These are phyloP conservation scores for Mallotus repandus DNA, from an alignment of 441 rosid species.

Conservation along the genomic window DNA sequence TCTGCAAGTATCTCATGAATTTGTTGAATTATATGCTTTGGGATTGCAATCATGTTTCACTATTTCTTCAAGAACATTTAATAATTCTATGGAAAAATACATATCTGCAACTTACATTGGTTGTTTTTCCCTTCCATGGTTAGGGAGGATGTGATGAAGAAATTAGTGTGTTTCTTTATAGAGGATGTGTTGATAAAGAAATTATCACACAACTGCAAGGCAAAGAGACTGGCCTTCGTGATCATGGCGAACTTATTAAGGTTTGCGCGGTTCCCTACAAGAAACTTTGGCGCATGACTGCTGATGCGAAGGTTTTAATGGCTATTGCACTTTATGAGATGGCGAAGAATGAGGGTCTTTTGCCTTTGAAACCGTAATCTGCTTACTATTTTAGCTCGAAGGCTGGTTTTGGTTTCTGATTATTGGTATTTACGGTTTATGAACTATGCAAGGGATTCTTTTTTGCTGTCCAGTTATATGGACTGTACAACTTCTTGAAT, in stretches of 20 bases:
- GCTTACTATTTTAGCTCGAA: neutral
- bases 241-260: constrained; percentile 79
- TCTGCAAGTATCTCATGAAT: neutral
- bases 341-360: constrained; percentile 56
- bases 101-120: neutral
- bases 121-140: constrained; percentile 20
- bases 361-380: constrained; percentile 27
- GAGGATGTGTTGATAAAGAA: constrained; percentile 53
- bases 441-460: neutral
- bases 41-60: neutral
- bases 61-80: neutral
- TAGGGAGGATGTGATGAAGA: constrained; percentile 97
- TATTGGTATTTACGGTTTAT: neutral
- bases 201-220: constrained; percentile 65
- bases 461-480: neutral
- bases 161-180: constrained; percentile 38
- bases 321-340: constrained; percentile 76
- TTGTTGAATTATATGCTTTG: neutral
- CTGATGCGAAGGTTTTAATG: constrained; percentile 71
- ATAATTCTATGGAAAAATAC: neutral
- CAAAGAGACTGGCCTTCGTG: constrained; percentile 67
- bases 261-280: constrained; percentile 58
- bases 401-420: neutral
- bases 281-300: constrained; percentile 71
- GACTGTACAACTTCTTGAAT: neutral